Conservation (phyloP, 352 stramenopile species). For the Globisporangium middletonii region DNA sequence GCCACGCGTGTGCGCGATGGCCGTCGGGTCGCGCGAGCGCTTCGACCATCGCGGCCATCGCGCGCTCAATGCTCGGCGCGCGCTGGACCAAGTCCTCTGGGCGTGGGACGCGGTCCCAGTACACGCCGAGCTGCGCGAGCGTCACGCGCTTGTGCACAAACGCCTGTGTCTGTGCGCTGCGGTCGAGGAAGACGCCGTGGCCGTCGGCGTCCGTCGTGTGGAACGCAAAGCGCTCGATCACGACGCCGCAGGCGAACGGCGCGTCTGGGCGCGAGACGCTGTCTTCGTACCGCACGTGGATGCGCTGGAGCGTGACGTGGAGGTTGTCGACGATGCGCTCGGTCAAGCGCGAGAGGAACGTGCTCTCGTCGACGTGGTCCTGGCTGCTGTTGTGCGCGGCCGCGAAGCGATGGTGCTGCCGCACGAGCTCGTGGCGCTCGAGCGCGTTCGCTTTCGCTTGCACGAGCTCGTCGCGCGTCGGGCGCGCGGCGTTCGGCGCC, state of each 20-base stretch:
- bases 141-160: slow-evolving; percentile 68
- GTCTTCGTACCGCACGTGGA: slow-evolving; percentile 81
- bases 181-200: slow-evolving; percentile 63
- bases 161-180: slow-evolving; percentile 20
- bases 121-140: slow-evolving; percentile 40
- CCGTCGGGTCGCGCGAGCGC: slow-evolving; percentile 13
- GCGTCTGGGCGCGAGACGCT: slow-evolving; percentile 44
- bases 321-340: slow-evolving; percentile 77
- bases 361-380: slow-evolving; percentile 59
- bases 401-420: slow-evolving; percentile 63
- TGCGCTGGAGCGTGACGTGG: slow-evolving; percentile 60
- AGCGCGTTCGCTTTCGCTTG: slow-evolving; percentile 56
- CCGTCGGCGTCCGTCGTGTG: slow-evolving; percentile 71
- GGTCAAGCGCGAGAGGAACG: slow-evolving; percentile 73
- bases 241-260: slow-evolving; percentile 68
- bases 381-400: slow-evolving; percentile 26
- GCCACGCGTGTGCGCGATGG: slow-evolving; percentile 21
- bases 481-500: slow-evolving; percentile 48
- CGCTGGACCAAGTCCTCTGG: slow-evolving; percentile 31
- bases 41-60: slow-evolving; percentile 54
- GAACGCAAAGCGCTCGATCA: slow-evolving; percentile 60
- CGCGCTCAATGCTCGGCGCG: slow-evolving; percentile 20
- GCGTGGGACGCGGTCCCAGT: slow-evolving; percentile 57
- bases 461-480: slow-evolving; percentile 39
- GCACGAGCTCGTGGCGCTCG: slow-evolving; percentile 61